Base-by-base conservation (phyloP, 768 basidiomycete genomes). In the Boletus sp. region DNA sequence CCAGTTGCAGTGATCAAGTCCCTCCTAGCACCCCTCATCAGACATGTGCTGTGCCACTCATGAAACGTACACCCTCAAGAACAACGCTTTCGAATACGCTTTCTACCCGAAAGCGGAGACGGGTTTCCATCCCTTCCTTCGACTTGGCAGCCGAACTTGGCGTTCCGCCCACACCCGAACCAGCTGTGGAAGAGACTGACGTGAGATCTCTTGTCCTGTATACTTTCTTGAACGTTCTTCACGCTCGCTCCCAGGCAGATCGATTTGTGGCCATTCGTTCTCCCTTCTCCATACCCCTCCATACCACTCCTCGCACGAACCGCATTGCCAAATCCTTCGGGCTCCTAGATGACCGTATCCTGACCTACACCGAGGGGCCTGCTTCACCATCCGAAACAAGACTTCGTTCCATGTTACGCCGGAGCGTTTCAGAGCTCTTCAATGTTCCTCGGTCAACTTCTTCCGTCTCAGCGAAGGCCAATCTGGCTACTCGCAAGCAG, bases 241-340 rank as follows among this genome's bases (percentile, higher is more conserved):
- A 54, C 37, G 32, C 46, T 52, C 7, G 20, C 41, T 53, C 33
- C 3, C 50, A 87, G 85, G 76, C 80, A 40, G 85, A 87, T 61
- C 77, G 86, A 45, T 88, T 87, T 65, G 78, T 87, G 37, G 72
- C 86, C 2, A 71, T 74, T 6, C 78, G 83, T 15, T 80, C 82
- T 7, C 79, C 81, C 44, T 69, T 69, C 7, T 68, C 76, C 10
- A 64, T 85, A 8, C 85, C 86, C 4, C 78, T 88, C 46, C 79
- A 83, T 53, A 78, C 75, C 36, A 87, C 85, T 2, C 86, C 86
- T 12, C 82, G 86, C 17, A 85, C 86, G n/a, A 81, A 79, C 52
- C 80, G 86, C 20, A 84, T 87, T 45, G 82, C 84, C 61, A 80
- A 81, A 60, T 73, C 81, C 28, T 84, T 87, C 44, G 86, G 86